Conservation (phyloP, 768 basidiomycete species). For the Mycena maculata region DNA sequence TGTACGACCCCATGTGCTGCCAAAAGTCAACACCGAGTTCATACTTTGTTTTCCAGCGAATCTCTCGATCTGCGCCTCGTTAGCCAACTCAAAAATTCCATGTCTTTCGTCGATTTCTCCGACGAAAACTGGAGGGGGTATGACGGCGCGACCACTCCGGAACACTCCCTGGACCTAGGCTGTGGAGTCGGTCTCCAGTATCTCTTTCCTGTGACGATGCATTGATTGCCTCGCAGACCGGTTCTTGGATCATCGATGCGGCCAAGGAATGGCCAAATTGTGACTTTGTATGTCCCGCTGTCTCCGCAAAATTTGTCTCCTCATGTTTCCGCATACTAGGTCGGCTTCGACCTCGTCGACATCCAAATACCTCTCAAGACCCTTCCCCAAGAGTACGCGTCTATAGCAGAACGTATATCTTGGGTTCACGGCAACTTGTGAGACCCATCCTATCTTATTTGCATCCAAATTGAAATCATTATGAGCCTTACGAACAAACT, state of each 20-base stretch:
- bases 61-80: slow-evolving; percentile 64
- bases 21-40: neutral
- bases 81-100: slow-evolving; percentile 61
- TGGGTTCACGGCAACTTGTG: slow-evolving; percentile 88
- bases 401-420: slow-evolving; percentile 66
- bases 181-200: slow-evolving; percentile 68
- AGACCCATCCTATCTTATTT: slow-evolving; percentile 32
- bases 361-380: slow-evolving; percentile 71
- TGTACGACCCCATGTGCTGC: slow-evolving; percentile 57
- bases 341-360: slow-evolving; percentile 84
- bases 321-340: slow-evolving; percentile 52
- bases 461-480: neutral
- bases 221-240: slow-evolving; percentile 55
- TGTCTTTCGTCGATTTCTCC: slow-evolving; percentile 69
- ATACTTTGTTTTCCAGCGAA: slow-evolving; percentile 53
- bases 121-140: slow-evolving; percentile 42
- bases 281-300: slow-evolving; percentile 64
- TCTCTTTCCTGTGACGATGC: slow-evolving; percentile 2
- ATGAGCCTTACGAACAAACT: slow-evolving; percentile 77
- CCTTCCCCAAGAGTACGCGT: slow-evolving; percentile 52
- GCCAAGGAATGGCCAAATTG: slow-evolving; percentile 77
- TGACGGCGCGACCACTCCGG: slow-evolving; percentile 49
- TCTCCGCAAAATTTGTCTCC: neutral
- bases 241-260: slow-evolving; percentile 79
- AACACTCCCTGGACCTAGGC: slow-evolving; percentile 73